Percentiles rank a stretch among this genome's conserved stretches.
phyloP scores from a whole-genome alignment of 352 stramenopile genomes.

The Aphanomyces euteiches region DNA sequence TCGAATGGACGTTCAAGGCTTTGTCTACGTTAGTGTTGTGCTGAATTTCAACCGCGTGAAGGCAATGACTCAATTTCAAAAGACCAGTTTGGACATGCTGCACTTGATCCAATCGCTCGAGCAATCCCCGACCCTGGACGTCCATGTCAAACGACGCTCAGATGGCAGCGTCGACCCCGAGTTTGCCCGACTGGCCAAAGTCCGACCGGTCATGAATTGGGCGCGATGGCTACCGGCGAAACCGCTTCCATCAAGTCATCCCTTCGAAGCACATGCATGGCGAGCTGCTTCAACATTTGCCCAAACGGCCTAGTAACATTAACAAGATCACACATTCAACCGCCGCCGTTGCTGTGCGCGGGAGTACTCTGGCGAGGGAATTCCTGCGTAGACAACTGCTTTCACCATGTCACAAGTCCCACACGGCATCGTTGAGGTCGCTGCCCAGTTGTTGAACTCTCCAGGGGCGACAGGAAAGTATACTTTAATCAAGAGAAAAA shows the following conservation, averaged over 20 bases:
- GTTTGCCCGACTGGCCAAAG: constrained; percentile 25
- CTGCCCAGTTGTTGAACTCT: background rate
- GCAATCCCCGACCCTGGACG: background rate
- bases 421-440: background rate
- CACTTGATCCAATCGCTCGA: constrained; percentile 7
- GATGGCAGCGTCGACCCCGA: constrained; percentile 15
- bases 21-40: constrained; percentile 30
- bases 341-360: background rate
- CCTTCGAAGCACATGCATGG: constrained; percentile 23
- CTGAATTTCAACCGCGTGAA: constrained; percentile 31
- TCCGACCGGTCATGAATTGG: constrained; percentile 6
- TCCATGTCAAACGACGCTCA: constrained; percentile 13
- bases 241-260: constrained; percentile 22
- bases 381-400: constrained; percentile 3
- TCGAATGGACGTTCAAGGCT: constrained; percentile 30
- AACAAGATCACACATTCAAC: background rate
- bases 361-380: background rate
- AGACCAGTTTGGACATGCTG: background rate
- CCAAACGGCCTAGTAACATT: constrained; percentile 13
- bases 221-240: constrained; percentile 20
- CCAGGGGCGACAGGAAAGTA: background rate
- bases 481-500: background rate
- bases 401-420: constrained; percentile 11
- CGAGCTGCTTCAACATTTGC: constrained; percentile 11
- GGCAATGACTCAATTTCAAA: constrained; percentile 15